These are phyloP conservation scores for Leishmania aethiopica DNA, from an alignment of 208 protist genomes.

Conservation along the genomic window DNA sequence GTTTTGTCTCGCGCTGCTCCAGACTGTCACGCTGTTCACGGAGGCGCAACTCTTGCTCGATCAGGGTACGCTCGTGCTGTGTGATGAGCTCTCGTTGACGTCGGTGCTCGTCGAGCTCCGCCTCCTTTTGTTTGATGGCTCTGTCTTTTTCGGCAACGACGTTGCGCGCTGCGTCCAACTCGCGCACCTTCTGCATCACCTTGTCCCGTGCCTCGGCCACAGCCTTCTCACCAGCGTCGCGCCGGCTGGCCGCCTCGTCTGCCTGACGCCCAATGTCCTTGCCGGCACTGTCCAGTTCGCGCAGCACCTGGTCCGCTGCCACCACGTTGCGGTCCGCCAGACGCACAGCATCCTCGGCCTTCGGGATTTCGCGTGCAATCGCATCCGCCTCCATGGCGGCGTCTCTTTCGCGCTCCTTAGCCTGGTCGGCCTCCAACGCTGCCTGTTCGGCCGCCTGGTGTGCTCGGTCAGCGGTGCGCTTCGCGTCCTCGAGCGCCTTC, in stretches of 20 bases:
- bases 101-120: constrained; percentile 79
- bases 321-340: constrained; percentile 70
- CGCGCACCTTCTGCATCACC: constrained; percentile 48
- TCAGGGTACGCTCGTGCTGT: constrained; percentile 86
- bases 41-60: constrained; percentile 91
- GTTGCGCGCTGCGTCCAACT: constrained; percentile 66
- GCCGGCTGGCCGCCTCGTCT: constrained; percentile 78
- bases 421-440: constrained; percentile 63
- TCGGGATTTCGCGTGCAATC: constrained; percentile 69
- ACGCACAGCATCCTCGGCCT: constrained; percentile 81
- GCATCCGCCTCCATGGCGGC: constrained; percentile 71
- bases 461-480: constrained; percentile 74
- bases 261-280: constrained; percentile 82
- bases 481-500: constrained; percentile 85
- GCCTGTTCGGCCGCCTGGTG: constrained; percentile 73
- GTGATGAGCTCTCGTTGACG: constrained; percentile 83
- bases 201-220: constrained; percentile 71
- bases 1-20: constrained; percentile 87
- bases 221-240: constrained; percentile 69
- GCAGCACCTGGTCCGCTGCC: constrained; percentile 63
- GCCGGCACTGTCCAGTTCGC: constrained; percentile 82
- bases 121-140: constrained; percentile 70
- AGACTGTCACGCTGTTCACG: constrained; percentile 88
- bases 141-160: constrained; percentile 75
- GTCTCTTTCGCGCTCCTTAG: constrained; percentile 67